Conservation (phyloP, 2,329 filamentous ascomycete genomes). For the Arthrobotrys megalospora region DNA sequence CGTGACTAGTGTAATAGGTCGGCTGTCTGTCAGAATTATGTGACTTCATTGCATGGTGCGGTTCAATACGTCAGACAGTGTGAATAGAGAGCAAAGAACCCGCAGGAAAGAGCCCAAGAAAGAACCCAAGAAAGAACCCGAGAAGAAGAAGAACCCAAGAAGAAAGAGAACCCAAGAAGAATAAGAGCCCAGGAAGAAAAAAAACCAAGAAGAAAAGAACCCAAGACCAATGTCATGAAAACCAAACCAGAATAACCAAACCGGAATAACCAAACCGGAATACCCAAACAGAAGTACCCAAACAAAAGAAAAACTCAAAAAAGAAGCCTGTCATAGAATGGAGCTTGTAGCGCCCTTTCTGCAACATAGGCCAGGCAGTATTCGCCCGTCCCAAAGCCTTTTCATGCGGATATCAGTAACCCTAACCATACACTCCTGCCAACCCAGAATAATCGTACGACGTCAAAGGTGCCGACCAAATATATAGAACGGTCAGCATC, state of each 20-base stretch:
- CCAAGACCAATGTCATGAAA: conserved; percentile 6
- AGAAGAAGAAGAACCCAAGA: too few relatives aligned
- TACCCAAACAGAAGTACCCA: background rate
- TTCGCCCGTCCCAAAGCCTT: background rate
- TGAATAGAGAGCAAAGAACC: too few relatives aligned
- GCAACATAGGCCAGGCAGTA: background rate
- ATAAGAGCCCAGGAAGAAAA: background rate
- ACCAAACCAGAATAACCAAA: background rate
- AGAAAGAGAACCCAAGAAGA: too few relatives aligned
- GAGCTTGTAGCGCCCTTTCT: background rate
- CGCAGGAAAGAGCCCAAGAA: too few relatives aligned
- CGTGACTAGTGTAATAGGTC: background rate
- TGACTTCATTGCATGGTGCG: too few relatives aligned
- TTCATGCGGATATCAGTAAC: too few relatives aligned
- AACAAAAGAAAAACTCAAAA: background rate
- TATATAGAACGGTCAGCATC: too few relatives aligned
- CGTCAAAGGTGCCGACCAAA: too few relatives aligned
- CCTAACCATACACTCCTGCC: too few relatives aligned
- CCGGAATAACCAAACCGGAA: background rate
- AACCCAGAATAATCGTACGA: too few relatives aligned
- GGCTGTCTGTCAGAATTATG: background rate
- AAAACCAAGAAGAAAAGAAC: background rate
- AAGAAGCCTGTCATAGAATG: background rate
- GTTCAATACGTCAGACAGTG: too few relatives aligned
- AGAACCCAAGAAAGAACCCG: too few relatives aligned